Evolutionary conservation across 768 basidiomycete genomes (phyloP), one percentile per base, ranked within the genome.

Genomic region (Baorangia bicolor): DNA sequence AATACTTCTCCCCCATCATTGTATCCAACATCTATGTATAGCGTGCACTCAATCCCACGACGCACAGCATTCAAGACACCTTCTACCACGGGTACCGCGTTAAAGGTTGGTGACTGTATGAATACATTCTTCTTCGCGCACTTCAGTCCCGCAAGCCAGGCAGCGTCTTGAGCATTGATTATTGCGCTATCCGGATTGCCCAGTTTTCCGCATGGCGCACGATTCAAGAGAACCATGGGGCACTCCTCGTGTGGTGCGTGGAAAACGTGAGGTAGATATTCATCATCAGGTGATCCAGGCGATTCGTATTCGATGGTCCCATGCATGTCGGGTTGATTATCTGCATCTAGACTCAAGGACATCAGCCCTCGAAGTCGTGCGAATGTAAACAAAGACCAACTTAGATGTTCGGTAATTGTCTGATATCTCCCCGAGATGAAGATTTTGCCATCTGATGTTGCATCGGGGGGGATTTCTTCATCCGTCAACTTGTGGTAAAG

Each of bases 61-160:
- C 81, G 72, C 64, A 83, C 84, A 2, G 88, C 83, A 52, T 80
- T 79, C 61, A 88, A 73, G 53, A 83, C 73, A 10, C 79, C 84
- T 16, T 80, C 73, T 21, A 87, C 78, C 28, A 86, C 77, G 3
- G 86, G 87, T 18, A 69, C 70, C 4, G 88, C 86, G 56, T 90
- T 89, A 56, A 88, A 79, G 9, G 85, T 87, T 2, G 88, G 88
- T 0, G 85, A 83, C 76, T 90, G 88, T 52, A 89, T 84, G 71
- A 89, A 87, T n/a, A 88, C 78, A 47, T 71, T 80, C 63, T 78
- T 78, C 65, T 78, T 71, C 9, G 87, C 86, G 54, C 83, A 81
- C 51, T 78, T 73, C 61, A 88, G 75, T 3, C 77, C 87, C 21
- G 83, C 81, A 38, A 89, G 75, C 85, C 86, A 88, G 6, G 86